Evolutionary conservation across 1,284 basidiomycete species (phyloP).

Genomic region (Pseudozyma hubeiensis): DNA sequence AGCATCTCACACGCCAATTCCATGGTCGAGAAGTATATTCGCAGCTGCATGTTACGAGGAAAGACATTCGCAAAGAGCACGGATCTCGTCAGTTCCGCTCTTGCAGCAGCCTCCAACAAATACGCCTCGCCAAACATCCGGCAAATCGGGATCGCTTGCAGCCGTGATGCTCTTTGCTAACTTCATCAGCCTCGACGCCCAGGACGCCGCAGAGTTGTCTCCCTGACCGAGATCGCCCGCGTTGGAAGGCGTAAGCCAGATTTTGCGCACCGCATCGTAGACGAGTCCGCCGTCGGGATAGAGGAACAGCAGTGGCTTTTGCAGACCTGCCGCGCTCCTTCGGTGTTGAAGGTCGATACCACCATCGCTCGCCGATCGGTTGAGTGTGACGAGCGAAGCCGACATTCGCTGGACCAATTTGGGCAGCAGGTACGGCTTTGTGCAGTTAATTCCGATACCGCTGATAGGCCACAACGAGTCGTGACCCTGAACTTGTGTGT

Average conservation of each 20-base stretch:
- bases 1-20: too few relatives aligned
- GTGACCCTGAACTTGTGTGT: conserved; percentile 37
- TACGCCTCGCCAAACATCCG: conserved; percentile 47
- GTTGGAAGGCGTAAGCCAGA: conserved; percentile 44
- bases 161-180: conserved; percentile 34
- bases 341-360: conserved; percentile 22
- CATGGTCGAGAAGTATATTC: too few relatives aligned
- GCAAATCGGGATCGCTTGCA: neutral
- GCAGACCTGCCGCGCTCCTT: conserved; percentile 12
- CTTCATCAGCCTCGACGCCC: conserved; percentile 48
- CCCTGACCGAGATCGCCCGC: conserved; percentile 11
- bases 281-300: conserved; percentile 64
- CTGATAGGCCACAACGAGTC: conserved; percentile 43
- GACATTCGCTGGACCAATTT: conserved; percentile 48
- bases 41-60: neutral
- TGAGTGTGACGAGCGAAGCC: conserved; percentile 28
- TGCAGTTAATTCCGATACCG: conserved; percentile 64
- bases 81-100: conserved; percentile 52
- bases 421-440: conserved; percentile 53
- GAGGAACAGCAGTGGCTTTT: conserved; percentile 56
- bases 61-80: conserved; percentile 35
- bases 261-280: conserved; percentile 53
- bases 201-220: conserved; percentile 34
- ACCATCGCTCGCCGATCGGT: conserved; percentile 17
- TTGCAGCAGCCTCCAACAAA: conserved; percentile 62